These are phyloP conservation scores for Aechmea fasciata DNA, from an alignment of 176 grass and related monocot species.

Conservation along the genomic window DNA sequence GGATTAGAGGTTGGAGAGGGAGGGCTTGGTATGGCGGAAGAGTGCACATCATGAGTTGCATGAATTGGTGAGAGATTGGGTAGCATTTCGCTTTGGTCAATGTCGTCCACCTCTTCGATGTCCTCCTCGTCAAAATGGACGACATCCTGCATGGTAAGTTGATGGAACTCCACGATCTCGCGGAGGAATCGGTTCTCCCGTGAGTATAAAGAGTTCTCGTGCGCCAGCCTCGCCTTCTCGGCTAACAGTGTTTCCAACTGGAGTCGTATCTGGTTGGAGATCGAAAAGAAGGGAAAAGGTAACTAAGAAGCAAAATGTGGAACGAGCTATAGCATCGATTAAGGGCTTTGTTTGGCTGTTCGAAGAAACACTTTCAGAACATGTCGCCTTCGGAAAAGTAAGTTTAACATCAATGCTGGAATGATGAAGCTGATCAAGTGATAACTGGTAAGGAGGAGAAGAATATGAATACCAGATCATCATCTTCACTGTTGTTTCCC, in stretches of 20 bases:
- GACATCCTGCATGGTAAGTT: slow-evolving; percentile 70
- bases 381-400: too few relatives aligned
- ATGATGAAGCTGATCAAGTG: neutral
- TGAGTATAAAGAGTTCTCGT: slow-evolving; percentile 69
- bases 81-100: neutral
- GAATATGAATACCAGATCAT: slow-evolving; percentile 60
- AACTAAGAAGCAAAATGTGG: neutral
- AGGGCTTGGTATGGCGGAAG: neutral
- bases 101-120: slow-evolving; percentile 23
- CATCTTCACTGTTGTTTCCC: slow-evolving; percentile 53
- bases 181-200: slow-evolving; percentile 81
- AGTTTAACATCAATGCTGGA: neutral
- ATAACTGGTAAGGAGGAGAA: neutral
- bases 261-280: slow-evolving; percentile 42
- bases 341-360: too few relatives aligned
- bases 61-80: neutral
- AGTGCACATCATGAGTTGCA: neutral
- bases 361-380: too few relatives aligned
- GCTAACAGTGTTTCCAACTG: slow-evolving; percentile 78
- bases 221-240: slow-evolving; percentile 70
- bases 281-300: neutral
- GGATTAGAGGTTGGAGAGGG: slow-evolving; percentile 1
- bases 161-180: slow-evolving; percentile 84
- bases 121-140: slow-evolving; percentile 44
- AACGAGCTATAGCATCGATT: too few relatives aligned